Evolutionary conservation across 768 basidiomycete species (phyloP).

Genomic region (Pulveroboletus sp.): DNA sequence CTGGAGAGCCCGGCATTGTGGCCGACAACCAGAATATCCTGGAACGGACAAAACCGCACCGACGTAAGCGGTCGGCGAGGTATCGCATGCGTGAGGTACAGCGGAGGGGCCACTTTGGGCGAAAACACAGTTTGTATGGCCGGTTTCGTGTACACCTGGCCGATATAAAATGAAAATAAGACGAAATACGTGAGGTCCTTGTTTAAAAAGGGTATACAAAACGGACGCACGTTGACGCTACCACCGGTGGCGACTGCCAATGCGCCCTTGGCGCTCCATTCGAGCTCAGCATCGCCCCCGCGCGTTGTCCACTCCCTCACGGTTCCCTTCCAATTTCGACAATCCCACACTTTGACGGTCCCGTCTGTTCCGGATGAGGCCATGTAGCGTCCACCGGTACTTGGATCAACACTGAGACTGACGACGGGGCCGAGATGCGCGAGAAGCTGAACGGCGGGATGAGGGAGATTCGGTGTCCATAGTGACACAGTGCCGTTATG

Average conservation of each 20-base stretch:
- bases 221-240: constrained; percentile 66
- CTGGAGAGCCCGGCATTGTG: constrained; percentile 78
- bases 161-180: too few species aligned
- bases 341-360: constrained; percentile 94
- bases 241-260: constrained; percentile 82
- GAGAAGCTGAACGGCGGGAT: constrained; percentile 88
- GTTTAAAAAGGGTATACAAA: background rate
- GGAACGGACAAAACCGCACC: constrained; percentile 85
- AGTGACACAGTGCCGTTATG: constrained; percentile 94
- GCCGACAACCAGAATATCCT: constrained; percentile 79
- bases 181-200: background rate
- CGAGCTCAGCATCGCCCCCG: constrained; percentile 64
- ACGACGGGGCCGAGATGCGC: constrained; percentile 88
- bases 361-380: constrained; percentile 88
- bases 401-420: constrained; percentile 80
- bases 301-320: constrained; percentile 78
- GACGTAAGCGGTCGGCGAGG: constrained; percentile 74
- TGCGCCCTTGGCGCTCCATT: constrained; percentile 85
- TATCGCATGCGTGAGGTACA: constrained; percentile 88
- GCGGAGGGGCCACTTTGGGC: constrained; percentile 57
- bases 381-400: constrained; percentile 85
- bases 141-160: constrained; percentile 70
- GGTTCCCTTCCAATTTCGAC: constrained; percentile 89
- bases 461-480: constrained; percentile 93
- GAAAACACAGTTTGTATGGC: constrained; percentile 57